These are phyloP conservation scores for Calonectria fujianensis DNA, from an alignment of 2,329 filamentous ascomycete genomes.

Conservation along the genomic window DNA sequence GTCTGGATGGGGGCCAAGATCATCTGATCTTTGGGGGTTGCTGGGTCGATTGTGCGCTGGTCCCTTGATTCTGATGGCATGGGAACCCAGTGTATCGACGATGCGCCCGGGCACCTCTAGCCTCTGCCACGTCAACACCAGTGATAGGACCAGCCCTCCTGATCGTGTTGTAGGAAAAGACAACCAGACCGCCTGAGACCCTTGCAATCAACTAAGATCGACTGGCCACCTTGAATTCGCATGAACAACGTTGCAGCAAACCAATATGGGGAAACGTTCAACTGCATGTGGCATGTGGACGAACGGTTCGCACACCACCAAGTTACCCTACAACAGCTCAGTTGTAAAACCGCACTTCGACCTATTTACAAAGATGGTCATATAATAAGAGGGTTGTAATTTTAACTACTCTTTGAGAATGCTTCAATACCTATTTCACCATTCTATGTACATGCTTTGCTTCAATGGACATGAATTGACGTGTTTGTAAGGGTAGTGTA, in stretches of 20 bases:
- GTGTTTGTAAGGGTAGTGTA: background rate
- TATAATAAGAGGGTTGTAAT: background rate
- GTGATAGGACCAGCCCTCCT: background rate
- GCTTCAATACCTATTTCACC: background rate
- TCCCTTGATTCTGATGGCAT: constrained; percentile 18
- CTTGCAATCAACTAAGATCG: constrained; percentile 19
- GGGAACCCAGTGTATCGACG: constrained; percentile 28
- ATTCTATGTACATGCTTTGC: background rate
- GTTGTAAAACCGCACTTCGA: background rate
- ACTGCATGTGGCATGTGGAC: background rate
- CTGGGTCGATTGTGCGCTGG: background rate
- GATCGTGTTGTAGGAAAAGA: constrained; percentile 6
- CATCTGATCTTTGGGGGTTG: background rate
- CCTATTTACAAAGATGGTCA: background rate
- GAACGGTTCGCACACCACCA: constrained; percentile 10
- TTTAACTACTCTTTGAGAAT: background rate
- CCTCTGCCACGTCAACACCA: constrained; percentile 20
- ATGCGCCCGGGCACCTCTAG: background rate
- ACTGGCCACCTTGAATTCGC: constrained; percentile 25
- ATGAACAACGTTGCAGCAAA: constrained; percentile 11
- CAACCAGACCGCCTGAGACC: constrained; percentile 14
- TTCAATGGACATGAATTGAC: background rate
- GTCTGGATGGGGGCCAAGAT: background rate
- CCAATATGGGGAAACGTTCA: background rate
- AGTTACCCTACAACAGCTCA: constrained; percentile 16